Conservation (phyloP, 202 grass and related monocot genomes). For the Panicum virgatum region DNA sequence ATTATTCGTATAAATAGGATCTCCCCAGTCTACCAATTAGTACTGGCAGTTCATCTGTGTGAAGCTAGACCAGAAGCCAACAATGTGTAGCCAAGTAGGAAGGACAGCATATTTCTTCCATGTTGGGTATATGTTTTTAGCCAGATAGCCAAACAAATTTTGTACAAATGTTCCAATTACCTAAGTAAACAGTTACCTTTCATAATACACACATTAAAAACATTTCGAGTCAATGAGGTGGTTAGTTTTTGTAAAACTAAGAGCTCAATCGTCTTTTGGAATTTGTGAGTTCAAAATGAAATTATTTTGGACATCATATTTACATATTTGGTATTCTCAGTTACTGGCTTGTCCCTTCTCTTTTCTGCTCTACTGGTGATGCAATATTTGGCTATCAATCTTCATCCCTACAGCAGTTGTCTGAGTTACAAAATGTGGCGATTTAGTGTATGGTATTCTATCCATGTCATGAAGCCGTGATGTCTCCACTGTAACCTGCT, state of each 20-base stretch:
- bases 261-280: not conserved
- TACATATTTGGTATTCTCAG: not conserved
- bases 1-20: not conserved
- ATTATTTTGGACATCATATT: not conserved
- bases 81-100: not conserved
- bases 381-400: not conserved
- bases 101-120: not conserved
- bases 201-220: not conserved
- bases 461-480: not conserved
- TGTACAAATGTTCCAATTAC: not conserved
- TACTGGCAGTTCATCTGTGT: not conserved
- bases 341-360: not conserved
- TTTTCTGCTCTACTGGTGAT: not conserved
- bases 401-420: not conserved
- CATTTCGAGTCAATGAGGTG: not conserved
- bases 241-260: not conserved
- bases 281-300: not conserved
- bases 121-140: not conserved
- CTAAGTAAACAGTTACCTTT: not conserved
- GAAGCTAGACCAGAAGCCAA: not conserved
- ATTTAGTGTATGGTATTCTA: not conserved
- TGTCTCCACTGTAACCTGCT: not conserved
- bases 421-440: not conserved
- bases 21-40: not conserved
- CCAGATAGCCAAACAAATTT: not conserved